These are phyloP conservation scores for Aspergillus heteromorphus DNA, from an alignment of 495 filamentous ascomycete species.

Conservation along the genomic window DNA sequence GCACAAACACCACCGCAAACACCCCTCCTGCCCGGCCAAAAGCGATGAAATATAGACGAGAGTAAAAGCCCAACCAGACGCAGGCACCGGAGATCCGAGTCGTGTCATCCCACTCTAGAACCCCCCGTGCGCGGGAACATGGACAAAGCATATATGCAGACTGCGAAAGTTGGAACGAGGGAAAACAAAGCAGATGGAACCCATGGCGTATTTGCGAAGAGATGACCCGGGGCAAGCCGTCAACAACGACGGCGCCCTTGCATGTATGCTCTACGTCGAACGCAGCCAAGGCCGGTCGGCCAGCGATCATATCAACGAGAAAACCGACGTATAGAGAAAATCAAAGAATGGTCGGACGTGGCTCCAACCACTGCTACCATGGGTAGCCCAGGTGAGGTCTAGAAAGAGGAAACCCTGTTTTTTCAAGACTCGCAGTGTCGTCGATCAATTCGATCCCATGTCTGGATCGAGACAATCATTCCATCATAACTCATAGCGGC, in stretches of 20 bases:
- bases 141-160: neutral
- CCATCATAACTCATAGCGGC: slow-evolving; percentile 34
- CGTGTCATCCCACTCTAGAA: neutral
- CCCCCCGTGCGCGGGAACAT: neutral
- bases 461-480: slow-evolving; percentile 28
- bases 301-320: slow-evolving; percentile 17
- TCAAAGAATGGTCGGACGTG: neutral
- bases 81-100: neutral
- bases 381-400: neutral
- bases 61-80: neutral
- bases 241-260: slow-evolving; percentile 1
- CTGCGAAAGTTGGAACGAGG: neutral
- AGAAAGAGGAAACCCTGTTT: neutral
- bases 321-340: slow-evolving; percentile 3
- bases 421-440: neutral
- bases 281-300: slow-evolving; percentile 12
- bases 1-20: slow-evolving; percentile 4
- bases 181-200: neutral
- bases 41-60: neutral
- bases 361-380: neutral
- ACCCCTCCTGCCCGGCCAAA: slow-evolving; percentile 6
- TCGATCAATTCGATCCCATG: slow-evolving; percentile 8
- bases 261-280: slow-evolving; percentile 5
- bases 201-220: neutral
- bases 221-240: neutral